Evolutionary conservation across 2,329 filamentous ascomycete species (phyloP).

Genomic region (Paramyrothecium roridum): DNA sequence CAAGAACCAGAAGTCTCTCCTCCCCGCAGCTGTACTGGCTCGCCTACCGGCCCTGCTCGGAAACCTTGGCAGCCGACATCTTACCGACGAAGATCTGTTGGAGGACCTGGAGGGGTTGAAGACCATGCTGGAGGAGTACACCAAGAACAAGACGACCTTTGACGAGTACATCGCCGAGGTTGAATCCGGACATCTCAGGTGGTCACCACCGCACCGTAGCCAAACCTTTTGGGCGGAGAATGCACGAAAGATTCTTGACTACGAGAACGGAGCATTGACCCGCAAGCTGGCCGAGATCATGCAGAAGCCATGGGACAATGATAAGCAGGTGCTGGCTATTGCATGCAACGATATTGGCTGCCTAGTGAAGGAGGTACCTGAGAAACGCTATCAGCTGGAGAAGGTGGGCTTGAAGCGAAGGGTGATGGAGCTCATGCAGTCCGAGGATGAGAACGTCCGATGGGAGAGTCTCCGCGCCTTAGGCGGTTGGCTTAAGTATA

Average conservation of each 20-base stretch:
- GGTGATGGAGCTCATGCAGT: conserved; percentile 92
- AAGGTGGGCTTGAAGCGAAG: conserved; percentile 79
- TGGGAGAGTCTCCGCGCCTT: conserved; percentile 91
- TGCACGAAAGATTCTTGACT: conserved; percentile 79
- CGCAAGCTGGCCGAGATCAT: conserved; percentile 84
- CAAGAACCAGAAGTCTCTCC: conserved; percentile 65
- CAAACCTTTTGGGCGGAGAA: conserved; percentile 90
- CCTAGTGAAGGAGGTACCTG: conserved; percentile 84
- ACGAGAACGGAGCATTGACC: conserved; percentile 74
- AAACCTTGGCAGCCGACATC: conserved; percentile 59
- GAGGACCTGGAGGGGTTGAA: conserved; percentile 60
- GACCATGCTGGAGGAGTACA: conserved; percentile 64
- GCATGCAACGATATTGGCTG: conserved; percentile 90
- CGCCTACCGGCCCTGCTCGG: conserved; percentile 69
- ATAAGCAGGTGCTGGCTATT: conserved; percentile 86
- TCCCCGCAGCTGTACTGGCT: conserved; percentile 83
- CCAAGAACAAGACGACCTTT: conserved; percentile 71
- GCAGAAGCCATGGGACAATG: conserved; percentile 68
- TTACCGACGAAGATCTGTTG: conserved; percentile 61
- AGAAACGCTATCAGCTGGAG: conserved; percentile 76
- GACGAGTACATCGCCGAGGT: conserved; percentile 90
- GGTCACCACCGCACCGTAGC: conserved; percentile 88
- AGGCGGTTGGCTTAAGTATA: conserved; percentile 62
- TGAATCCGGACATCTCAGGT: conserved; percentile 80
- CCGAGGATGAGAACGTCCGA: conserved; percentile 80